phyloP scores from a whole-genome alignment of 176 grass and related monocot species.

The Bolboschoenus planiculmis region DNA sequence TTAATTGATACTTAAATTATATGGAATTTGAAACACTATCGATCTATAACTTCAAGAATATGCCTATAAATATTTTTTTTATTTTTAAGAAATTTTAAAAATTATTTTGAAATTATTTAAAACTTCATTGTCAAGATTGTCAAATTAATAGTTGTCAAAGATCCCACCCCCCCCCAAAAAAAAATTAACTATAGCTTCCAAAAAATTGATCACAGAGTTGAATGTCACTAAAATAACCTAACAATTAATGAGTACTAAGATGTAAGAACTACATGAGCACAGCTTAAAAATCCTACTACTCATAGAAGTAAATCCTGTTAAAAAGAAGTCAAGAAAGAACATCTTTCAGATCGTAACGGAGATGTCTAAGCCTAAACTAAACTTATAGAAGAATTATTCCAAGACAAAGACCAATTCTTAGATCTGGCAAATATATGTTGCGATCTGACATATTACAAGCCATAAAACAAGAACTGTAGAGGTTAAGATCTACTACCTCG shows the following conservation, averaged over 20 bases:
- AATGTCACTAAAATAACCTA: neutral
- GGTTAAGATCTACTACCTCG: slow-evolving; percentile 47
- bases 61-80: no score
- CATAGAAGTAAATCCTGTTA: neutral
- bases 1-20: no score
- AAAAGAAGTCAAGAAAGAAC: neutral
- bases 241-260: no score
- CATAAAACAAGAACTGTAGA: neutral
- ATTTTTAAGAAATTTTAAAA: no score
- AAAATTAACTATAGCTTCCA: neutral
- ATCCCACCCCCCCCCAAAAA: no score
- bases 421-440: neutral
- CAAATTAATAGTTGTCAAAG: no score
- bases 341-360: neutral
- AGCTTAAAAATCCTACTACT: neutral
- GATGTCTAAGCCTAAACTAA: neutral
- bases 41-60: no score
- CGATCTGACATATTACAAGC: neutral
- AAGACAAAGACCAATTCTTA: neutral
- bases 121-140: no score
- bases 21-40: no score
- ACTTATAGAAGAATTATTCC: neutral
- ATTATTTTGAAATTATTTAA: no score
- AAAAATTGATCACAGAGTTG: neutral
- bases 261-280: neutral